Evolutionary conservation across 345 rosid genomes (phyloP).

Genomic region (Cochlearia excelsa): DNA sequence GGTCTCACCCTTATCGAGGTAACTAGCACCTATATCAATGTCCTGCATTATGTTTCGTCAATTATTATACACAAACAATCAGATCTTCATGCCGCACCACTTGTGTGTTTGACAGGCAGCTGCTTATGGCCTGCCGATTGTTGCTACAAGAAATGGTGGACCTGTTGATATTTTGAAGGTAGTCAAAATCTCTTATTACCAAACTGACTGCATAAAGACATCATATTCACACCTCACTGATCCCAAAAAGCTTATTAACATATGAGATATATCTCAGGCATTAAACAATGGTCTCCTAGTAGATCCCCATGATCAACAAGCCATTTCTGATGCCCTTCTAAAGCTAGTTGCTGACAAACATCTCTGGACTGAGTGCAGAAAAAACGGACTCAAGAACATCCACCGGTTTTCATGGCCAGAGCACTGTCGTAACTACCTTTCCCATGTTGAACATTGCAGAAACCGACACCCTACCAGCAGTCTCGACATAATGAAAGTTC

Average conservation of each 20-base stretch:
- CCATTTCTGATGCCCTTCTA: constrained; percentile 84
- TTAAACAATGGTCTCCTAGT: constrained; percentile 88
- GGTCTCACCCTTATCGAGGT: constrained; percentile 98
- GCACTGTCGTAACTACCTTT: constrained; percentile 84
- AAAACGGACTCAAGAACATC: constrained; percentile 92
- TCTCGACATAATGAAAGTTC: constrained; percentile 59
- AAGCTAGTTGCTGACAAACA: constrained; percentile 90
- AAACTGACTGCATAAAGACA: constrained; percentile 1
- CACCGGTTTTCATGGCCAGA: constrained; percentile 98
- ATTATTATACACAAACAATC: constrained; percentile 15
- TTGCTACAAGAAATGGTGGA: constrained; percentile 96
- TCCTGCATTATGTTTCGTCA: constrained; percentile 41
- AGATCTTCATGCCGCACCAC: constrained; percentile 22
- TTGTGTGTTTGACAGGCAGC: constrained; percentile 64
- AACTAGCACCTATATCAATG: constrained; percentile 21
- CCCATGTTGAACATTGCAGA: constrained; percentile 75
- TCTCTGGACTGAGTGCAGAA: constrained; percentile 82
- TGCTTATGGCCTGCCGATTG: constrained; percentile 97
- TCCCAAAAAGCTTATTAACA: constrained; percentile 7
- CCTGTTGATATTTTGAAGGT: constrained; percentile 76
- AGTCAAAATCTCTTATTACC: constrained; percentile 8
- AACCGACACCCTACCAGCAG: constrained; percentile 73
- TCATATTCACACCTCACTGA: constrained; percentile 3
- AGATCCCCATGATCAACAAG: constrained; percentile 89
- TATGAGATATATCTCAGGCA: constrained; percentile 46